Conservation (phyloP, 2,329 filamentous ascomycete genomes). For the Neofusicoccum kwambonambiense region DNA sequence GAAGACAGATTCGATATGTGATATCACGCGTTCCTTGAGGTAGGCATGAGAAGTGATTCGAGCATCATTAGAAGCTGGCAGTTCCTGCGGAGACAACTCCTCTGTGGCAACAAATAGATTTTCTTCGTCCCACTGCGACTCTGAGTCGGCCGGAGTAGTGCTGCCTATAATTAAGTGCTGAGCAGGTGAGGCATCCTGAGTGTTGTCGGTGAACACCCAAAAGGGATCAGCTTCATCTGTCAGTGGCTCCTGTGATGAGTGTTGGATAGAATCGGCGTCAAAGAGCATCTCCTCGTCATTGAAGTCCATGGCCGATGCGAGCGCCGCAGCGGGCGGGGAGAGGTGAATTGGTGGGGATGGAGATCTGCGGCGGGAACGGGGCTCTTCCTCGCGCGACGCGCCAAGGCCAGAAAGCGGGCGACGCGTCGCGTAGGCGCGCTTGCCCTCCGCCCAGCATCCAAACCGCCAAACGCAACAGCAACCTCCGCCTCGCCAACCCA, state of each 20-base stretch:
- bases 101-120: slow-evolving; percentile 16
- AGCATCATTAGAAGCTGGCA: not conserved
- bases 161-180: not conserved
- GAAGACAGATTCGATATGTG: slow-evolving; percentile 57
- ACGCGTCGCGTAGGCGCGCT: slow-evolving; percentile 11
- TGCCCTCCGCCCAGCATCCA: not conserved
- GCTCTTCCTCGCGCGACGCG: not conserved
- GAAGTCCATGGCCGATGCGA: not conserved
- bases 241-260: slow-evolving; percentile 23
- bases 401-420: not conserved
- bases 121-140: slow-evolving; percentile 20
- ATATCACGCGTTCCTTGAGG: slow-evolving; percentile 42
- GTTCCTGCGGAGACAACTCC: not conserved
- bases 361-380: not conserved
- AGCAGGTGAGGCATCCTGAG: not conserved
- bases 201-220: slow-evolving; percentile 18
- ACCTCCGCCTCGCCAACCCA: not conserved
- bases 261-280: not conserved
- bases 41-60: not conserved
- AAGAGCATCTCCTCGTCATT: slow-evolving; percentile 34
- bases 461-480: not conserved
- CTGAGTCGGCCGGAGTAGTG: slow-evolving; percentile 22
- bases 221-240: slow-evolving; percentile 12
- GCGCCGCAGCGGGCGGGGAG: not conserved
- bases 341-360: not conserved